Conservation (phyloP, 441 rosid species). For the Raphanus hybrid region DNA sequence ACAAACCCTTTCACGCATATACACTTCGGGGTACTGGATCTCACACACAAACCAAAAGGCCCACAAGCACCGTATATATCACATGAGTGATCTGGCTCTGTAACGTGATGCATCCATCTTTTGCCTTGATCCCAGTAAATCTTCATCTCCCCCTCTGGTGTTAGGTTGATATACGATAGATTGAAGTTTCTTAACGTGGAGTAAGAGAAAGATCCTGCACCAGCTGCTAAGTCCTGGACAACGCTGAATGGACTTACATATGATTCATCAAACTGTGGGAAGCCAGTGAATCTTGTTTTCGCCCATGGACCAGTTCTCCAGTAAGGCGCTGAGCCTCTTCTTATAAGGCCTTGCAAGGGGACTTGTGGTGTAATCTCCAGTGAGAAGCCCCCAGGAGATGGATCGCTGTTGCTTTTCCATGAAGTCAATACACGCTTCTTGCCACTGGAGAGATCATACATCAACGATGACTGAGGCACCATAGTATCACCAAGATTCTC, state of each 20-base stretch:
- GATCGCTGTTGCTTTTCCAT: constrained; percentile 45
- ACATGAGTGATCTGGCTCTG: constrained; percentile 33
- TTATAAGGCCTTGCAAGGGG: constrained; percentile 36
- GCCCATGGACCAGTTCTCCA: constrained; percentile 57
- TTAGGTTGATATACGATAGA: constrained; percentile 12
- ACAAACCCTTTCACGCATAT: constrained; percentile 54
- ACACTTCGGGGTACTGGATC: constrained; percentile 44
- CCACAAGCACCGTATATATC: constrained; percentile 55
- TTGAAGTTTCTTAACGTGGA: constrained; percentile 19
- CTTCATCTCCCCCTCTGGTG: constrained; percentile 21
- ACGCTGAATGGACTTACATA: constrained; percentile 43
- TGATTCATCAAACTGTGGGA: constrained; percentile 32
- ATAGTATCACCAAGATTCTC: constrained; percentile 43
- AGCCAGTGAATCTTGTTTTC: constrained; percentile 37
- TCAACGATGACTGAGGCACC: constrained; percentile 35
- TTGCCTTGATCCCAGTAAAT: constrained; percentile 23
- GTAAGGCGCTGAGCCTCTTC: constrained; percentile 28
- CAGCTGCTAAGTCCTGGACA: constrained; percentile 27
- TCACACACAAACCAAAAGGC: constrained; percentile 43
- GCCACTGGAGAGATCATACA: constrained; percentile 14
- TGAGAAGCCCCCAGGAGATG: constrained; percentile 43
- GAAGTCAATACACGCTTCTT: constrained; percentile 30
- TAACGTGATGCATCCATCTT: not conserved
- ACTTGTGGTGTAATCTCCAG: constrained; percentile 26
- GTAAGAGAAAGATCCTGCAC: constrained; percentile 21